Evolutionary conservation across 306 rosid genomes (phyloP).

Genomic region (Abrus pulchellus): DNA sequence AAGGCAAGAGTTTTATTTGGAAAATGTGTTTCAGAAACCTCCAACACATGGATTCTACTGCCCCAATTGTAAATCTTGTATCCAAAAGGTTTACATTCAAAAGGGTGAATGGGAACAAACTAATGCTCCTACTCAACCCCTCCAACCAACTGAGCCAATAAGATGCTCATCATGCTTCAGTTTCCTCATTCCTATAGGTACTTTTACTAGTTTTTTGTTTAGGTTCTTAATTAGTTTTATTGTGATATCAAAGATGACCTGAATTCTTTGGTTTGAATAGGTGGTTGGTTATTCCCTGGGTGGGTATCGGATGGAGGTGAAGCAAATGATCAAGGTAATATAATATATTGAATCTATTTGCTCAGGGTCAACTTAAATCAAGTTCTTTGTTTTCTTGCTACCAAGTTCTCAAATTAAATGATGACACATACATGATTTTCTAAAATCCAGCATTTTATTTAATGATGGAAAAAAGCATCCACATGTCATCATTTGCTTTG

Average conservation of each 20-base stretch:
- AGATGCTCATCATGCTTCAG: slow-evolving; percentile 76
- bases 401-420: not conserved
- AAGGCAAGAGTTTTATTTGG: slow-evolving; percentile 62
- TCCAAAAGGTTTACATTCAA: slow-evolving; percentile 71
- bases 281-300: slow-evolving; percentile 57
- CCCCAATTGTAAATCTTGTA: slow-evolving; percentile 78
- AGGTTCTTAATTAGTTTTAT: not conserved
- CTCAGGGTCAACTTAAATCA: not conserved
- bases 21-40: slow-evolving; percentile 60
- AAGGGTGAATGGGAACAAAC: slow-evolving; percentile 34
- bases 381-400: not conserved
- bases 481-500: not conserved
- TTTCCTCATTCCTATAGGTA: slow-evolving; percentile 73
- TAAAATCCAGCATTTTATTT: not conserved
- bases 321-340: slow-evolving; percentile 54
- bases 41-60: slow-evolving; percentile 73
- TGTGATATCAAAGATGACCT: not conserved
- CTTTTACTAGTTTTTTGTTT: not conserved
- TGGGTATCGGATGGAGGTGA: slow-evolving; percentile 1
- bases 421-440: not conserved
- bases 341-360: slow-evolving; percentile 19
- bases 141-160: slow-evolving; percentile 34
- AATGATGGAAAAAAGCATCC: not conserved
- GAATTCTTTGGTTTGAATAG: slow-evolving; percentile 50
- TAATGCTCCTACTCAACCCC: not conserved